These are phyloP conservation scores for Globisporangium canariense DNA, from an alignment of 352 stramenopile species.

Conservation along the genomic window DNA sequence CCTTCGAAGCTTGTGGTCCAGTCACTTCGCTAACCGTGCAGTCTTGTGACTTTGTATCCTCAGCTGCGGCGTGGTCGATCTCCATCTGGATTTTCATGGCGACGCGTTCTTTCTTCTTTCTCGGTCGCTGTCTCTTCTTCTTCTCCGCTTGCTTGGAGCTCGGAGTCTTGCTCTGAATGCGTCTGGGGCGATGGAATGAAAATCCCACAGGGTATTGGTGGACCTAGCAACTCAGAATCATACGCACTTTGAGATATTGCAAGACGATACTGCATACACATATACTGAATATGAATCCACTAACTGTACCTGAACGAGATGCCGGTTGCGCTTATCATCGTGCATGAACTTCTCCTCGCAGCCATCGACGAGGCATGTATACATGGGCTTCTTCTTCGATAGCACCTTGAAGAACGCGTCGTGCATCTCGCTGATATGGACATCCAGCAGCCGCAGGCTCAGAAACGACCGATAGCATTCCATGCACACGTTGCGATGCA, in stretches of 20 bases:
- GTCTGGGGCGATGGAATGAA: conserved; percentile 29
- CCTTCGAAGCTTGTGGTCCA: background rate
- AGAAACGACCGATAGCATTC: conserved; percentile 51
- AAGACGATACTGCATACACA: background rate
- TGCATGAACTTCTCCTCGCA: conserved; percentile 40
- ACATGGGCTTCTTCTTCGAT: conserved; percentile 60
- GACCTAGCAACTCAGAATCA: conserved; percentile 8
- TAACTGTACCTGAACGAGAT: conserved; percentile 27
- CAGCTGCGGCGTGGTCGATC: conserved; percentile 16
- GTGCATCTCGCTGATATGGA: conserved; percentile 60
- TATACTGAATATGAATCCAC: background rate
- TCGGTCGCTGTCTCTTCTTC: conserved; percentile 31
- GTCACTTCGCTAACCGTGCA: background rate
- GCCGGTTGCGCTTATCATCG: conserved; percentile 45
- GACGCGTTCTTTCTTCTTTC: conserved; percentile 24
- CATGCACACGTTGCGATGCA: conserved; percentile 44
- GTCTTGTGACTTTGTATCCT: too few relatives aligned
- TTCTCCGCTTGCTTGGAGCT: conserved; percentile 21
- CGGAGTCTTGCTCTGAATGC: background rate
- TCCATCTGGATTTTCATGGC: conserved; percentile 20
- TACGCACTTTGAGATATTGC: background rate
- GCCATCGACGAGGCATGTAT: conserved; percentile 50
- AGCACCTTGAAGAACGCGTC: conserved; percentile 64
- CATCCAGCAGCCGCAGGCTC: conserved; percentile 45
- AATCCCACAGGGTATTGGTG: conserved; percentile 45